phyloP scores from a whole-genome alignment of 164 flowering plant species.

The Macadamia tetraphylla region DNA sequence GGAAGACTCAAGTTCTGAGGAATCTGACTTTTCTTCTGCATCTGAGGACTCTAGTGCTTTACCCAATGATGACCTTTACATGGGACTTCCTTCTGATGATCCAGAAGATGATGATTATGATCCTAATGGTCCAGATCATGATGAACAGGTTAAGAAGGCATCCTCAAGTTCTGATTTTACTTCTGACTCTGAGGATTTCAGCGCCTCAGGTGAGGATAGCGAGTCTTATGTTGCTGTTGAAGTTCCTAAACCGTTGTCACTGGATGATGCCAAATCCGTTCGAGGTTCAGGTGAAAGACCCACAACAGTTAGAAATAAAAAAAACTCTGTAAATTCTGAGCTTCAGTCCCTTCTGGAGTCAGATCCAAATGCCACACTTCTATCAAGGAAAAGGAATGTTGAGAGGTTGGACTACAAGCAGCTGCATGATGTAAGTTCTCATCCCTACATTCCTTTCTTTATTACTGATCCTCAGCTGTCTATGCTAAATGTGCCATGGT shows the following conservation, averaged over 20 bases:
- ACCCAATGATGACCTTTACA: conserved; percentile 15
- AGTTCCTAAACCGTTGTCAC: conserved; percentile 9
- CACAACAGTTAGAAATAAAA: conserved; percentile 11
- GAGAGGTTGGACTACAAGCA: conserved; percentile 85
- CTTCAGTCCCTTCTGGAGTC: conserved; percentile 29
- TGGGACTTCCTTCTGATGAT: conserved; percentile 72
- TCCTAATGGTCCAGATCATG: conserved; percentile 47
- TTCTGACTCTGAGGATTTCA: conserved; percentile 69
- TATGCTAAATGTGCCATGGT: too few relatives aligned
- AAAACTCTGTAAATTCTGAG: conserved; percentile 32
- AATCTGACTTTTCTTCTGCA: conserved; percentile 52
- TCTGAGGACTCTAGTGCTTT: conserved; percentile 43
- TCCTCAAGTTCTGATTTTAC: conserved; percentile 78
- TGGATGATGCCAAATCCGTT: conserved; percentile 6
- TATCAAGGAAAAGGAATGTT: conserved; percentile 40
- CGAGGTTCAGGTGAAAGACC: conserved; percentile 11
- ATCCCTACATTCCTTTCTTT: background rate
- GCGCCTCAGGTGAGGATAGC: conserved; percentile 25
- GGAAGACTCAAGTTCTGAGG: conserved; percentile 60
- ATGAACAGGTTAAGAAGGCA: conserved; percentile 34
- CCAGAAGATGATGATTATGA: conserved; percentile 81
- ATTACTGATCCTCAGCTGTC: too few relatives aligned
- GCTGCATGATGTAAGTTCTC: conserved; percentile 73
- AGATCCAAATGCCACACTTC: conserved; percentile 24
- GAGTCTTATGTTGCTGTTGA: conserved; percentile 17